Evolutionary conservation across 192 early-diverging fungal genomes (phyloP).

Genomic region (Chytriomyces confervae): DNA sequence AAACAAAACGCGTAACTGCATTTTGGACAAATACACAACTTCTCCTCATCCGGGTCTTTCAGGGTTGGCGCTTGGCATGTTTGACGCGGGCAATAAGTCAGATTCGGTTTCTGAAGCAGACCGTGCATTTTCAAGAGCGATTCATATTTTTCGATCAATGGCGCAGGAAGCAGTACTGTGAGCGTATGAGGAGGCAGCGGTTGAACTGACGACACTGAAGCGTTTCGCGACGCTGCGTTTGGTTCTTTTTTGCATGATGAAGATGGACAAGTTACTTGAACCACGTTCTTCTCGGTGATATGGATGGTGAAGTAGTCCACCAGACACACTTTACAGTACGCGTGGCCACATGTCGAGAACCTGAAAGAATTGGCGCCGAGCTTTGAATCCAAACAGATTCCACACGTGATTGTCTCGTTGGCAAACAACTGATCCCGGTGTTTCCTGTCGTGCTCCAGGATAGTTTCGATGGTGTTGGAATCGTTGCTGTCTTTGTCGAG

Average conservation of each 20-base stretch:
- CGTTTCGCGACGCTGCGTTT: neutral
- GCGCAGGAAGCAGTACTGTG: neutral
- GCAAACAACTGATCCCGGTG: constrained; percentile 36
- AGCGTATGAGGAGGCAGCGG: neutral
- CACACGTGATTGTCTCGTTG: constrained; percentile 28
- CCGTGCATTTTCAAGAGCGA: constrained; percentile 12
- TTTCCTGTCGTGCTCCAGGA: constrained; percentile 22
- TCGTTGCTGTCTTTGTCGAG: neutral
- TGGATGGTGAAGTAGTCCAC: constrained; percentile 41
- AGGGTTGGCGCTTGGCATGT: constrained; percentile 40
- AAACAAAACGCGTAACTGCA: constrained; percentile 51
- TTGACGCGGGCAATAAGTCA: constrained; percentile 48
- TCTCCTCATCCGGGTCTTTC: constrained; percentile 40
- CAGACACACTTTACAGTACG: constrained; percentile 44
- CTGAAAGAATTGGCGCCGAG: constrained; percentile 28
- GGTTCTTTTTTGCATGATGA: constrained; percentile 27
- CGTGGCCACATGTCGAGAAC: constrained; percentile 40
- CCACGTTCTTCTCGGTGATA: constrained; percentile 38
- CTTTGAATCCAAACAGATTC: constrained; percentile 41
- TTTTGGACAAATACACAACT: constrained; percentile 42
- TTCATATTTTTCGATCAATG: constrained; percentile 31
- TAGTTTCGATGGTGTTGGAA: constrained; percentile 4
- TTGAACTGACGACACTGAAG: neutral
- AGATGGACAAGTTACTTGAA: constrained; percentile 38
- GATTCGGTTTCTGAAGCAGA: constrained; percentile 34